phyloP scores from a whole-genome alignment of 805 yeast genomes.

The Komagataella kurtzmanii region DNA sequence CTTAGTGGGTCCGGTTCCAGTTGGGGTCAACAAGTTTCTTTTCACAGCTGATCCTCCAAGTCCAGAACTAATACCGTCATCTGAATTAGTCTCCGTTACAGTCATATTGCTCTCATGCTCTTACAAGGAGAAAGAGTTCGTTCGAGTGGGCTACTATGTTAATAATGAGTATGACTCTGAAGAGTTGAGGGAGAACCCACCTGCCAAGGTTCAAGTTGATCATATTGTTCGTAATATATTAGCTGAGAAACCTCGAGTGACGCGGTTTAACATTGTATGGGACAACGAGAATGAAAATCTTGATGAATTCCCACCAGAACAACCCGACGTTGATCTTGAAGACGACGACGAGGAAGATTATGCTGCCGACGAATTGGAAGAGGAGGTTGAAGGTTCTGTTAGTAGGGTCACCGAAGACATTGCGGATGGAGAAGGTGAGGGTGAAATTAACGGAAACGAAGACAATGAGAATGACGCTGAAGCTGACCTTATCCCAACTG shows the following conservation, averaged over 20 bases:
- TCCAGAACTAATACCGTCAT: conserved; percentile 91
- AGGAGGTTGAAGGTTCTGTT: conserved; percentile 41
- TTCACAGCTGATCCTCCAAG: conserved; percentile 95
- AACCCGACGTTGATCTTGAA: conserved; percentile 36
- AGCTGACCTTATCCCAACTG: conserved; percentile 18
- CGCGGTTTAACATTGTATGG: conserved; percentile 96
- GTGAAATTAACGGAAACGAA: conserved; percentile 25
- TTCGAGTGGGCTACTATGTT: conserved; percentile 93
- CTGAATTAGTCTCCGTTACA: conserved; percentile 89
- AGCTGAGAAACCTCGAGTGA: conserved; percentile 96
- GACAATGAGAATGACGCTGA: conserved; percentile 19
- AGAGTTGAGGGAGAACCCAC: conserved; percentile 88
- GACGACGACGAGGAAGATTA: conserved; percentile 50
- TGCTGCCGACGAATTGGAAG: conserved; percentile 42
- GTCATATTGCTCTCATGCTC: conserved; percentile 89
- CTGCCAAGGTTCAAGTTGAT: conserved; percentile 84
- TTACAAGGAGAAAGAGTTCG: conserved; percentile 88
- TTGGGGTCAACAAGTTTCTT: conserved; percentile 87
- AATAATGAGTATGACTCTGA: conserved; percentile 94
- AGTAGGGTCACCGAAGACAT: conserved; percentile 29
- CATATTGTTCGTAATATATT: conserved; percentile 88
- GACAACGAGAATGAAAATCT: conserved; percentile 46
- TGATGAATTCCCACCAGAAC: conserved; percentile 72
- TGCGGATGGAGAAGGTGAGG: conserved; percentile 26
- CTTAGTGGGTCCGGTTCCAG: conserved; percentile 98